Conservation (phyloP, 2,329 filamentous ascomycete species). For the Uncinocarpus reesii region DNA sequence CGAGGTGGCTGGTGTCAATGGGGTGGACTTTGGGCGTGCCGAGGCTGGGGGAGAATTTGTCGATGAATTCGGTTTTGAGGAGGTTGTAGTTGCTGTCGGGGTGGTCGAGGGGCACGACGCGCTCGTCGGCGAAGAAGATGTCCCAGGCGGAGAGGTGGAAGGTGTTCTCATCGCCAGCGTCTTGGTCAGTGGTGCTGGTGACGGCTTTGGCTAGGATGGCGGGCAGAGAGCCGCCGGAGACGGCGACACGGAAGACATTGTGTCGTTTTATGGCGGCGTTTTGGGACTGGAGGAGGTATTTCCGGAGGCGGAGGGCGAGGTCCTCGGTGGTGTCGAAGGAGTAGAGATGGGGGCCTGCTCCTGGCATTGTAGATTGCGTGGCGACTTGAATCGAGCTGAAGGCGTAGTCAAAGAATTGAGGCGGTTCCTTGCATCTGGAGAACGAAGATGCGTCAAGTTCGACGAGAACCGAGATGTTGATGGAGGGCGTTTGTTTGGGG, state of each 20-base stretch:
- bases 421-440: too few species aligned
- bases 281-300: constrained; percentile 74
- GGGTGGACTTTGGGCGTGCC: constrained; percentile 64
- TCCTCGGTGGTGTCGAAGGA: constrained; percentile 60
- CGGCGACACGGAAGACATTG: constrained; percentile 75
- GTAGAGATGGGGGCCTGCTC: constrained; percentile 54
- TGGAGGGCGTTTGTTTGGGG: neutral
- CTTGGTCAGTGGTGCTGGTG: constrained; percentile 31
- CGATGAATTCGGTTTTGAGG: constrained; percentile 74
- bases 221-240: constrained; percentile 88
- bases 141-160: constrained; percentile 83
- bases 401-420: too few species aligned
- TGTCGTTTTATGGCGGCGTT: constrained; percentile 70
- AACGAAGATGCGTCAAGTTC: too few species aligned
- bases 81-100: constrained; percentile 89
- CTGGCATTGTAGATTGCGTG: constrained; percentile 19
- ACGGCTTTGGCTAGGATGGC: constrained; percentile 78
- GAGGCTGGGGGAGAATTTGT: constrained; percentile 65
- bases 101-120: constrained; percentile 83
- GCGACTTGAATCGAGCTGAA: neutral
- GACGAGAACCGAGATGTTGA: too few species aligned
- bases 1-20: constrained; percentile 56
- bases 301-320: constrained; percentile 66
- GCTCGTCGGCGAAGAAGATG: constrained; percentile 97
- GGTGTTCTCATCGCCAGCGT: constrained; percentile 47